These are phyloP conservation scores for Nannizziopsis barbatae DNA, from an alignment of 2,329 filamentous ascomycete genomes.

Conservation along the genomic window DNA sequence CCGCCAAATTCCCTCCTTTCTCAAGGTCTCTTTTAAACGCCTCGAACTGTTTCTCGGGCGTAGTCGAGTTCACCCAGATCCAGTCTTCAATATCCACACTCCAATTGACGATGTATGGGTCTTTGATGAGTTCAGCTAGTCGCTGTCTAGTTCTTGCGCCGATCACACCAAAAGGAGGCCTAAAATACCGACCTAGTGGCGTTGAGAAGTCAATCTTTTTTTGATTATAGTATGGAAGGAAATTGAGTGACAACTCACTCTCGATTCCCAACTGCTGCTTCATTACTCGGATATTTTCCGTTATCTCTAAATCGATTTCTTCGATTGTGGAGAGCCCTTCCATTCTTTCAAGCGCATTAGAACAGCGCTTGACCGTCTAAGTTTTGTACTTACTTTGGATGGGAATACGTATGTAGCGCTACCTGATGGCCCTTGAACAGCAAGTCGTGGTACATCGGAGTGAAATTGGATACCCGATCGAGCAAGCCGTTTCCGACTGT, in stretches of 20 bases:
- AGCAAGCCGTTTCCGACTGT: slow-evolving; percentile 54
- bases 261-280: slow-evolving; percentile 24
- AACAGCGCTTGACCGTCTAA: background rate
- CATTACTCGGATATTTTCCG: slow-evolving; percentile 25
- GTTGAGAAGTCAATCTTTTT: background rate
- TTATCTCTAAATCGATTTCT: slow-evolving; percentile 31
- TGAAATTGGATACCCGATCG: slow-evolving; percentile 50
- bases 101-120: slow-evolving; percentile 55
- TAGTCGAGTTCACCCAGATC: slow-evolving; percentile 51
- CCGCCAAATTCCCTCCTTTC: slow-evolving; percentile 53
- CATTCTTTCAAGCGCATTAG: slow-evolving; percentile 22
- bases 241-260: slow-evolving; percentile 21
- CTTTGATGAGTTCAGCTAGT: slow-evolving; percentile 42
- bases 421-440: slow-evolving; percentile 53
- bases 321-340: slow-evolving; percentile 25
- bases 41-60: slow-evolving; percentile 55
- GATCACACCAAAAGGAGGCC: slow-evolving; percentile 57
- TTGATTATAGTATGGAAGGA: background rate
- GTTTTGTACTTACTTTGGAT: slow-evolving; percentile 42
- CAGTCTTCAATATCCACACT: slow-evolving; percentile 61
- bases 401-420: slow-evolving; percentile 56
- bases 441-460: slow-evolving; percentile 55
- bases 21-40: slow-evolving; percentile 54
- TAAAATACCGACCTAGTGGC: slow-evolving; percentile 47
- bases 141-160: slow-evolving; percentile 56